Evolutionary conservation across 169 alveolate genomes (phyloP), one percentile per base, ranked within the genome.

Genomic region (Plasmodium relictum): DNA sequence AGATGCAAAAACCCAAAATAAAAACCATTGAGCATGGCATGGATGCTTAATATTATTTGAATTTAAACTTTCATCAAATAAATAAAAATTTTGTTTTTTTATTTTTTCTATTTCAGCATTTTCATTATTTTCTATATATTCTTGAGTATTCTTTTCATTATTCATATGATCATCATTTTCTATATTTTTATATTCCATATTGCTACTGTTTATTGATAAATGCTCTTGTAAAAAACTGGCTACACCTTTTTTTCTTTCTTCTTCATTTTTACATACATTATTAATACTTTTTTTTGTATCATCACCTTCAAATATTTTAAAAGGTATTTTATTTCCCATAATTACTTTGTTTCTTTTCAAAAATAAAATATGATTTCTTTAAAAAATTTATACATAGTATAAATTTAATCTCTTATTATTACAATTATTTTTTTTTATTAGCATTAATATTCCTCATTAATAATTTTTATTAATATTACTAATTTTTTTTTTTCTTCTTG

Each of bases 11-110:
- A 85, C 87, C 92, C 92, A 85, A 71, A 85, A 85, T 52, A 85
- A 42, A 85, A 85, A 85, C 92, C 92, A 85, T 22, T 85, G 92
- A 4, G 76, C 74, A 62, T 85, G 92, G 45, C 92, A 85, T 12
- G 92, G 92, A 42, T 85, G 92, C 39, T 85, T 85, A 42, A 85
- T 70, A 37, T 63, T 58, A 85, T 85, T 85, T 71, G 92, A 85
- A 59, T 85, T 71, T 37, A 85, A 85, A 63, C 87, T 70, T 44
- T 85, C 92, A 71, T 85, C 92, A 85, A 85, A 70, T 63, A 70
- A 70, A 39, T 85, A 70, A 85, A 85, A 85, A 54, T 85, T 85
- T 73, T 85, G 87, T 70, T 70, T 41, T 73, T 85, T 85, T 85
- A 85, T 85, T 70, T 85, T 85, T 70, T 85, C 87, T n/a, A 71